Evolutionary conservation across 2,329 filamentous ascomycete genomes (phyloP), one percentile per base, ranked within the genome.

Genomic region (Dendryphion nanum): DNA sequence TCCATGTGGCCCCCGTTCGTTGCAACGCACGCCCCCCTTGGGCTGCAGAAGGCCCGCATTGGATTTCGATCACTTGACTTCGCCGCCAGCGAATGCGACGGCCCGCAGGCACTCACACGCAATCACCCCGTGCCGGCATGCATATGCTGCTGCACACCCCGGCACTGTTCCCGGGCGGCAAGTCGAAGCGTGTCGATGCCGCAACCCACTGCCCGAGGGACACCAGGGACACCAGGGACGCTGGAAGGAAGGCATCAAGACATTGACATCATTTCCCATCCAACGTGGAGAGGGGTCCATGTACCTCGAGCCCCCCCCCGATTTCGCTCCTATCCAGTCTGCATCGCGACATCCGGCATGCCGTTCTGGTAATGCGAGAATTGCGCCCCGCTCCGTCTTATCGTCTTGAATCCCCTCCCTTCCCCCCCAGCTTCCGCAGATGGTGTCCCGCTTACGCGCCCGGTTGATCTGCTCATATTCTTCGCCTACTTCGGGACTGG

Each of bases 41-140:
- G 10, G 23, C 23, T n/a, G 23, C 23, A 61, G 55, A 49, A 55
- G 45, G 51, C 54, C 73, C 76, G 78, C 78, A 81, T 81, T 63
- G 59, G 55, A 59, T 72, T 71, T 63, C 66, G 66, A 69, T 81
- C 78, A 82, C 77, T 81, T 81, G 78, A 82, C 75, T 55, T 69
- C 61, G 60, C 47, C 62, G 58, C 61, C 64, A 60, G 59, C 61
- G 59, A 63, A 64, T 64, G 58, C 59, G 50, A 59, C 57, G 55
- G 60, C 53, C 59, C 62, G 55, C 53, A 48, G 45, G 45, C 50
- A 54, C 55, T 55, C 60, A 61, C 57, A 59, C 53, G 45, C 44
- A 33, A 46, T 47, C 40, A 58, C 47, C 56, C 43, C 59, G 48
- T 57, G 59, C 49, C 53, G 51, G 46, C 50, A 50, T 59, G 61